Base-by-base conservation (phyloP, 2,329 filamentous ascomycete species). In the Xylariaceae sp. region DNA sequence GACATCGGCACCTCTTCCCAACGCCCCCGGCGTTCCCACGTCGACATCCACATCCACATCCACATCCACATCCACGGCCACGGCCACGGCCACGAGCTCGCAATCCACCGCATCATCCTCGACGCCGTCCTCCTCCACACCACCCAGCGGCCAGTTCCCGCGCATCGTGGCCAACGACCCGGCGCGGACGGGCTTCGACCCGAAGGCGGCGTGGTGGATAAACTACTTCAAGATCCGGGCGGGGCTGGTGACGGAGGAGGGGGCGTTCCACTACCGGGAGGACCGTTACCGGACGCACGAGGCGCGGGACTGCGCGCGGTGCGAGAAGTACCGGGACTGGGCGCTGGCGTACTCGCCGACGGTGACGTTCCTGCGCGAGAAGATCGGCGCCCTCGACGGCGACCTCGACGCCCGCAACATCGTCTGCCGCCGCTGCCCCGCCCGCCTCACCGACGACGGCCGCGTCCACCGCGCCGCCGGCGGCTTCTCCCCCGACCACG, bases 181-280 rank as follows among this genome's bases (percentile, higher is more conserved):
- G 42, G 72, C 77, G 56, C 78, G 81, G 61, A 87, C 85, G 20
- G 84, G 84, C 63, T 88, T 87, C 78, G 82, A 87, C 73, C 84
- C 85, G 49, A 67, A 78, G 64, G 80, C 78, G 44, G 74, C 75
- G 59, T 84, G 81, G 80, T 96, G 91, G 89, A 83, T 89, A 71
- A 96, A 90, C 78, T 89, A 92, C 79, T 97, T 96, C 81, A 85
- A 85, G 66, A 89, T 93, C 74, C 79, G 96, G 48, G 86, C 89
- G 16, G 89, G 90, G 53, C 79, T 82, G 67, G 87, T 95, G 77
- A 88, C 85, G 18, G 74, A 77, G 37, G 83, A 88, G 69, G 89
- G 90, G 49, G 76, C 82, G 61, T 84, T 89, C 69, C 84, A 89
- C 76, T 97, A 91, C 80, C 89, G 91, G 70, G 81, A 88, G 70